Evolutionary conservation across 2,329 filamentous ascomycete species (phyloP).

Genomic region (Fusarium pseudonygamai): DNA sequence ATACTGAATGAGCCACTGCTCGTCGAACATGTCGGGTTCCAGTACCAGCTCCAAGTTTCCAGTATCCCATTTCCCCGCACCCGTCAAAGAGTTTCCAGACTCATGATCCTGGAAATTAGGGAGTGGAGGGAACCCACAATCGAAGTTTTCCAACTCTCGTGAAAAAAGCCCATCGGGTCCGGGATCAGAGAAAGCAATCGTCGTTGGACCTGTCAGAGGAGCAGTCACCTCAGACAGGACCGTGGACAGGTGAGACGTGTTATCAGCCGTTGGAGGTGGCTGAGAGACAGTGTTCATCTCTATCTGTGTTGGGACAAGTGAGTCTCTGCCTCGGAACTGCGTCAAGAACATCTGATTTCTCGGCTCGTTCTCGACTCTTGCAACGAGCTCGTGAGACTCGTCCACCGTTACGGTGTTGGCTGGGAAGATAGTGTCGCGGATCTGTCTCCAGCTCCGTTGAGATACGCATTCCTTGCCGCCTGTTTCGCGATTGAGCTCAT

Average conservation of each 20-base stretch:
- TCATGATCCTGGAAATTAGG: background rate
- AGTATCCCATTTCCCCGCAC: background rate
- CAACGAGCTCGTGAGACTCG: background rate
- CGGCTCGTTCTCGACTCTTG: background rate
- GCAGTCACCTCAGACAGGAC: background rate
- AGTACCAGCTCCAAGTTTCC: rapidly evolving
- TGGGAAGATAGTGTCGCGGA: slow-evolving; percentile 9
- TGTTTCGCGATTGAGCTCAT: background rate
- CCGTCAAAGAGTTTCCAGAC: background rate
- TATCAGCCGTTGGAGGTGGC: background rate
- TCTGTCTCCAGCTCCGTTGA: slow-evolving; percentile 8
- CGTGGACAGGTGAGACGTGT: background rate
- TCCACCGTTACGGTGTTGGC: too few relatives aligned
- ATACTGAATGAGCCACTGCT: background rate
- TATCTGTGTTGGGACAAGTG: background rate
- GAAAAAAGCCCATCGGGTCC: background rate
- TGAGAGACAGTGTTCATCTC: background rate
- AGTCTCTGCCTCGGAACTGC: background rate
- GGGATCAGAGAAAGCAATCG: background rate
- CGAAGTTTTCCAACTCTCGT: background rate
- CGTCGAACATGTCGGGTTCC: background rate
- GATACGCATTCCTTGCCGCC: background rate
- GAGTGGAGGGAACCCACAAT: rapidly evolving
- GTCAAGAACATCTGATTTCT: background rate
- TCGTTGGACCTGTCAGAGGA: background rate